A percentile compares a stretch with the other conserved stretches of the same genome.
Evolutionary conservation across 306 rosid genomes (phyloP).

Genomic region (Medicago arabica): DNA sequence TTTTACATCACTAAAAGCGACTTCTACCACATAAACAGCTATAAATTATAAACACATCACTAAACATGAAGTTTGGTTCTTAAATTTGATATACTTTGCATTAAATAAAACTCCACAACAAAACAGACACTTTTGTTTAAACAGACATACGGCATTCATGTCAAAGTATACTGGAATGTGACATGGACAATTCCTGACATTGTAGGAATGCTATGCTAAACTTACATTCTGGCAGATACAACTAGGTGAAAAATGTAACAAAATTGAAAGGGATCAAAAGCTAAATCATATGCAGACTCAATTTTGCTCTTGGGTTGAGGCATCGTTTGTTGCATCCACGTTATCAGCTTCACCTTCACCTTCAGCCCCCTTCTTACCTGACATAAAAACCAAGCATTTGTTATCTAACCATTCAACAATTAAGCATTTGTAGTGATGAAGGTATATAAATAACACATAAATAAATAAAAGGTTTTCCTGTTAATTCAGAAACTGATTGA

Average conservation of each 20-base stretch:
- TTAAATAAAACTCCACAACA: not conserved
- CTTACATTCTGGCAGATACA: constrained; percentile 66
- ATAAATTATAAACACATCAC: too few relatives aligned
- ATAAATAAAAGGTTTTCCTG: too few relatives aligned
- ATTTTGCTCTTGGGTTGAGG: constrained; percentile 62
- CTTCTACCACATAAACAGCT: too few relatives aligned
- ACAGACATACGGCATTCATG: constrained; percentile 28
- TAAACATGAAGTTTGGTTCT: not conserved
- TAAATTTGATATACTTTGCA: not conserved
- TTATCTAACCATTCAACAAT: not conserved
- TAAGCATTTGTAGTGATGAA: not conserved
- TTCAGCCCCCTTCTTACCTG: constrained; percentile 82
- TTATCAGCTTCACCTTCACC: constrained; percentile 67
- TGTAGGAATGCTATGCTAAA: constrained; percentile 28
- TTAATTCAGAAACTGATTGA: too few relatives aligned
- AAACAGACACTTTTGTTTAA: constrained; percentile 23
- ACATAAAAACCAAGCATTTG: constrained; percentile 6
- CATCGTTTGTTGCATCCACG: constrained; percentile 63
- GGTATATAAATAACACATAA: too few relatives aligned
- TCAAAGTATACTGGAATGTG: constrained; percentile 19
- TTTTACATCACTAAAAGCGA: too few relatives aligned
- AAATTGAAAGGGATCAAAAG: constrained; percentile 52
- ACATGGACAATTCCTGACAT: constrained; percentile 28
- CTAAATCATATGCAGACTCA: constrained; percentile 40
- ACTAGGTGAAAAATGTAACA: constrained; percentile 48